Percentiles rank a stretch among this genome's conserved stretches.
Conservation (phyloP, 345 rosid genomes). For the Gossypium arboreum region DNA sequence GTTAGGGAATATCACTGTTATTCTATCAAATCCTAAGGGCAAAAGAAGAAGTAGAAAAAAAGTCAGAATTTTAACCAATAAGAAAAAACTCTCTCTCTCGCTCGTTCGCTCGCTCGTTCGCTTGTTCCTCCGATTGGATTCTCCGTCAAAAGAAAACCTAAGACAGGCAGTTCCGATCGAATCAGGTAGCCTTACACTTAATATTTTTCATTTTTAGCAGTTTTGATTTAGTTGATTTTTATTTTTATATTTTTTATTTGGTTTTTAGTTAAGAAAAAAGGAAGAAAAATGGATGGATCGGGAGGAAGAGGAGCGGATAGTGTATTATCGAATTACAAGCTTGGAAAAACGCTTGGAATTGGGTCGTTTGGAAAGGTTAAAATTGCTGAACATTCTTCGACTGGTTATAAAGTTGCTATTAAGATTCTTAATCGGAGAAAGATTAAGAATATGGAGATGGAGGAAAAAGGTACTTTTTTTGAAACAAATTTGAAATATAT, state of each 20-base stretch:
- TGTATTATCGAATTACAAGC: slow-evolving; percentile 64
- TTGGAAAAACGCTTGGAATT: slow-evolving; percentile 81
- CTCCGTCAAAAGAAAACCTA: neutral
- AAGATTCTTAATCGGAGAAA: slow-evolving; percentile 88
- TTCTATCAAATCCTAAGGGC: neutral
- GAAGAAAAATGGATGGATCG: slow-evolving; percentile 55
- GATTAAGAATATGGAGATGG: slow-evolving; percentile 79
- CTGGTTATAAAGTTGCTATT: slow-evolving; percentile 90
- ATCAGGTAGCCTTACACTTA: neutral
- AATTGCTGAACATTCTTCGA: slow-evolving; percentile 78
- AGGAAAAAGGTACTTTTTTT: slow-evolving; percentile 64
- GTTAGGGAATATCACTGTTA: neutral
- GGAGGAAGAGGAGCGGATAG: slow-evolving; percentile 50
- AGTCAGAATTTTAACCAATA: neutral
- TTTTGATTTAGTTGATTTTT: neutral
- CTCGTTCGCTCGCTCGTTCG: neutral
- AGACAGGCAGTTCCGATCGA: neutral
- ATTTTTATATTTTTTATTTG: neutral
- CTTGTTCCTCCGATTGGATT: neutral
- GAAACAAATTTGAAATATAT: neutral
- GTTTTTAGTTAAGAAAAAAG: neutral
- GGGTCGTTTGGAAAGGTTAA: slow-evolving; percentile 96
- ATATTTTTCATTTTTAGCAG: neutral
- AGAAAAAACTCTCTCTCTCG: neutral
- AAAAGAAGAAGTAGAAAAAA: neutral